Base-by-base conservation (phyloP, 805 yeast species). In the Priceomyces carsonii region DNA sequence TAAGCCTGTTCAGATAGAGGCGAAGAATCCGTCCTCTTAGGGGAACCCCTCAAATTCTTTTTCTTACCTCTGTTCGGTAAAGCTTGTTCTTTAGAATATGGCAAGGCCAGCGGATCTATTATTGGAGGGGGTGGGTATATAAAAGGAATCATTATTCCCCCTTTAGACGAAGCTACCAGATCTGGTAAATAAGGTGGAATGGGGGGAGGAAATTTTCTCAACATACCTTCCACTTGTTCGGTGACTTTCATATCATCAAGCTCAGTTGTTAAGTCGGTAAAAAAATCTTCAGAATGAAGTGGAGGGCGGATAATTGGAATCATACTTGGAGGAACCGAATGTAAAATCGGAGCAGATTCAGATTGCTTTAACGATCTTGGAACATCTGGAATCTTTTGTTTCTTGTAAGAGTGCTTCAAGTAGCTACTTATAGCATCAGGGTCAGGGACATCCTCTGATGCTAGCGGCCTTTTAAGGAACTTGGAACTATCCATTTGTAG, bases 121-220 rank as follows among this genome's bases (percentile, higher is more conserved):
- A 54, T 40, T 4, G 73, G 73, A 4, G 72, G 67, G 8, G 71
- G 65, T 2, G 74, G 74, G 40, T 48, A 68, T 5, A 68, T 62
- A 39, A 68, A 66, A 8, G 74, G 74, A 6, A 68, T 59, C 71
- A 66, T 64, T 2, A 66, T 51, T 0, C 73, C 71, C 12, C 48
- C 46, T n/a, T 33, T 32, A 2, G 36, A 31, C 5, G 50, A 24
- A 6, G 29, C 24, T 19, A 28, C 29, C 17, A 25, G 35, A 14
- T 35, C 15, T 8, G 49, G 47, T 6, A 33, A 15, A 19, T 40
- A 44, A 6, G 73, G 73, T 10, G 73, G 67, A 13, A 51, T 33
- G 4, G 73, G 73, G 1, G 73, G 73, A 3, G 71, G 71, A 36
- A 60, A 65, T 20, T 45, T 45, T 28, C 33, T 38, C 16, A 57